A percentile compares a stretch with the other conserved stretches of the same genome.
Conservation (phyloP, 177 flowering plant genomes). For the Vitis hybrid region DNA sequence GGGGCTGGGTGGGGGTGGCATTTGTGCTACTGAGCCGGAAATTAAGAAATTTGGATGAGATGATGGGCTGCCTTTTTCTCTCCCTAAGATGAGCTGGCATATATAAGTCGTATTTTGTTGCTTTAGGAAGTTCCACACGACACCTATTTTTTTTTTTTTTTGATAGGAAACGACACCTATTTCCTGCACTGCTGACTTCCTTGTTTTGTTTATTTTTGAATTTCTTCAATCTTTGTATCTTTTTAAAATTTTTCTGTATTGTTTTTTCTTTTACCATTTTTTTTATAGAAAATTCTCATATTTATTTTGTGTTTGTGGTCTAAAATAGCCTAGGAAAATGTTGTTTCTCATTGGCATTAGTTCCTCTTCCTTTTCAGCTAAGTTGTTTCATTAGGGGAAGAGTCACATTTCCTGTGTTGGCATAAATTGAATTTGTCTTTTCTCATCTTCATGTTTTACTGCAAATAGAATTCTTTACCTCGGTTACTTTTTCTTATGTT, state of each 20-base stretch:
- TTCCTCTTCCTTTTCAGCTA: constrained; percentile 2
- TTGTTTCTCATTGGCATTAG: neutral
- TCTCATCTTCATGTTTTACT: no score
- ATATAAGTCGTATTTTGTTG: neutral
- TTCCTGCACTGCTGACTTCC: neutral
- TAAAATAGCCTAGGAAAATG: neutral
- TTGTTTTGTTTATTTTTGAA: no score
- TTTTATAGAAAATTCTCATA: neutral
- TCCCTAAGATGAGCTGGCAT: neutral
- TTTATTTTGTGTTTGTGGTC: neutral
- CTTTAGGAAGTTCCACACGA: neutral
- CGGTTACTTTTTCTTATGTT: no score
- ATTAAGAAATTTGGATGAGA: neutral
- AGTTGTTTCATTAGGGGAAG: no score
- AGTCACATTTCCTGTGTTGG: no score
- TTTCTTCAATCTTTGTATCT: no score
- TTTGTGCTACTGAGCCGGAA: neutral
- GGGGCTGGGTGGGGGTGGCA: no score
- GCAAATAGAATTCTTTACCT: no score
- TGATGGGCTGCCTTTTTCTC: neutral
- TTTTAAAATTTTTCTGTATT: no score
- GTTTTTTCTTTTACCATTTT: neutral
- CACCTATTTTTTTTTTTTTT: neutral
- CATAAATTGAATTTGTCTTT: no score
- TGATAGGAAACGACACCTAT: neutral